Evolutionary conservation across 352 stramenopile species (phyloP).

Genomic region (Globisporangium takayamanum): DNA sequence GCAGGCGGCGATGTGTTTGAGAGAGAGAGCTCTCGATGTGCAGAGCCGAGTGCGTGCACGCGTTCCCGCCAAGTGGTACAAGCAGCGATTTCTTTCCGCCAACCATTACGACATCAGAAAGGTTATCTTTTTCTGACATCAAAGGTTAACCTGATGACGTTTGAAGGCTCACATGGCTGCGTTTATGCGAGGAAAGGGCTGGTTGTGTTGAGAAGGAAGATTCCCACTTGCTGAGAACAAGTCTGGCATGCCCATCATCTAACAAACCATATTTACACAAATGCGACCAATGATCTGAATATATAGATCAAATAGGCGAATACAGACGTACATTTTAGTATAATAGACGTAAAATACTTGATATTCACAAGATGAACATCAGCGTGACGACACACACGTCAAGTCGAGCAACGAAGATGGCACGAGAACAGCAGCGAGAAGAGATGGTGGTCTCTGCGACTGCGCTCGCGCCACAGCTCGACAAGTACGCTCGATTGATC

Average conservation of each 20-base stretch:
- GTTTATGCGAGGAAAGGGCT: background rate
- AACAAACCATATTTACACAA: no score
- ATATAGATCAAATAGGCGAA: no score
- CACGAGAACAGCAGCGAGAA: background rate
- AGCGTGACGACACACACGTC: no score
- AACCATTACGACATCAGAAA: background rate
- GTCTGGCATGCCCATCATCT: no score
- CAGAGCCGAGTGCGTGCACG: background rate
- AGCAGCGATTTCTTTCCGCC: background rate
- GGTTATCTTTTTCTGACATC: no score
- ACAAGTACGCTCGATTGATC: slow-evolving; percentile 25
- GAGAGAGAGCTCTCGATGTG: background rate
- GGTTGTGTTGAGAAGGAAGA: no score
- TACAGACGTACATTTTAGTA: no score
- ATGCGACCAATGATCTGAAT: no score
- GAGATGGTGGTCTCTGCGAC: background rate
- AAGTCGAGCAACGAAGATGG: background rate
- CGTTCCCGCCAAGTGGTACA: background rate
- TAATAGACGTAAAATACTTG: no score
- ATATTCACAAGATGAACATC: no score
- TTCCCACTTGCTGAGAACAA: no score
- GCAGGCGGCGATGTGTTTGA: background rate
- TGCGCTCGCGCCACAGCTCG: slow-evolving; percentile 4
- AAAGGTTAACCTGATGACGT: no score
- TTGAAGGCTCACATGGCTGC: background rate